phyloP scores from a whole-genome alignment of 805 yeast genomes.

The Zygotorulaspora danielsina region DNA sequence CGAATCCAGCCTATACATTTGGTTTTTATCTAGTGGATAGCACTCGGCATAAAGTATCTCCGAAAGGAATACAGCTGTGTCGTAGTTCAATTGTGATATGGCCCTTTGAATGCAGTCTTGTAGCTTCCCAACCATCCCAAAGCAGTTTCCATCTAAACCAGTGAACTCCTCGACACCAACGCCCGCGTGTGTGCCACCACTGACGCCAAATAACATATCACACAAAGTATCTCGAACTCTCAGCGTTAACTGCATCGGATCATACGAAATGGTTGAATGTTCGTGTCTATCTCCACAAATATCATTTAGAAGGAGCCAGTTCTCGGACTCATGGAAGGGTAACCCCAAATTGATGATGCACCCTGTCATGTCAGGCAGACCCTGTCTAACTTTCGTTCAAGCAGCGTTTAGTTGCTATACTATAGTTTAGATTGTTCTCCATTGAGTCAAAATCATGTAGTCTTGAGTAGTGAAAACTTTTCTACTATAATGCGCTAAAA shows the following conservation, averaged over 20 bases:
- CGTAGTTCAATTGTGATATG: slow-evolving; percentile 28
- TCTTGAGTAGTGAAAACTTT: too few species aligned
- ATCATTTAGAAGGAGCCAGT: too few species aligned
- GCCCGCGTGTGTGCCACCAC: slow-evolving; percentile 6
- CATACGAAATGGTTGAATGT: too few species aligned
- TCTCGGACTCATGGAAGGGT: too few species aligned
- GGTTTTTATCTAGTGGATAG: slow-evolving; percentile 23
- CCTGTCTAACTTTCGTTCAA: too few species aligned
- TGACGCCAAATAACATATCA: slow-evolving; percentile 12
- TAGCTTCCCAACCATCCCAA: slow-evolving; percentile 15
- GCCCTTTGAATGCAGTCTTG: slow-evolving; percentile 21
- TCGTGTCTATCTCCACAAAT: neutral
- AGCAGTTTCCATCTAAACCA: slow-evolving; percentile 9
- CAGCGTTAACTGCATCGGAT: too few species aligned
- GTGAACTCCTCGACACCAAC: slow-evolving; percentile 12
- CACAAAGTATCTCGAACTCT: neutral
- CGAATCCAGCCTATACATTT: slow-evolving; percentile 47
- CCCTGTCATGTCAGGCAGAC: too few species aligned
- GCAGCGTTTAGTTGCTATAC: too few species aligned
- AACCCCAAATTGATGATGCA: too few species aligned
- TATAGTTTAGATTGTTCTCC: too few species aligned
- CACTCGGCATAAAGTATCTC: slow-evolving; percentile 71
- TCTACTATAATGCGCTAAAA: too few species aligned
- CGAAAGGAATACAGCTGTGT: slow-evolving; percentile 79
- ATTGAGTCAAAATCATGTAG: too few species aligned